These are phyloP conservation scores for Linnemannia hyalina DNA, from an alignment of 192 early-diverging fungal genomes.

Conservation along the genomic window DNA sequence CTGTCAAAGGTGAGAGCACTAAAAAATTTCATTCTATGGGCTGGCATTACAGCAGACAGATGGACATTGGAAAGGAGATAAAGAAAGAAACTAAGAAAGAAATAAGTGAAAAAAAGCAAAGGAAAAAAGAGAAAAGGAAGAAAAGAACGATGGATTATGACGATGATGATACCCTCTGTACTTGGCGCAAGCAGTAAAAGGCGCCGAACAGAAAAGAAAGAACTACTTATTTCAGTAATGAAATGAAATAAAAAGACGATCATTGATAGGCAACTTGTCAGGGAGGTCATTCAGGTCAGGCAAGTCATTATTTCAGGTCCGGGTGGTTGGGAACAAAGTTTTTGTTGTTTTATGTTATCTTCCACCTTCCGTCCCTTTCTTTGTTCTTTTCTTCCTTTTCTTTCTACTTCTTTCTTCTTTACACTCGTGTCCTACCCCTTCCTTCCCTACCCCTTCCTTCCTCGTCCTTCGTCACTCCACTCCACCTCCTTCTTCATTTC, in stretches of 20 bases:
- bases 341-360: background rate
- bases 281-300: background rate
- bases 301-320: background rate
- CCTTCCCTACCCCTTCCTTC: background rate
- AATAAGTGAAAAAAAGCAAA: background rate
- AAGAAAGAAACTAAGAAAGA: background rate
- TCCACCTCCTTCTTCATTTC: background rate
- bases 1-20: background rate
- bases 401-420: background rate
- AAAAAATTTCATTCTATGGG: background rate
- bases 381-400: background rate
- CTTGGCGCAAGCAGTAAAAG: background rate
- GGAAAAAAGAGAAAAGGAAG: background rate
- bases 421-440: slow-evolving; percentile 3
- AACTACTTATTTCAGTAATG: background rate
- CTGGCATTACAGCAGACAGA: background rate
- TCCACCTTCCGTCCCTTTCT: background rate
- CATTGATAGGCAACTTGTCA: too few relatives aligned
- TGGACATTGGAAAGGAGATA: background rate
- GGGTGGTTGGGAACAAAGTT: background rate
- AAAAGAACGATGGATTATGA: background rate
- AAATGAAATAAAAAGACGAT: background rate
- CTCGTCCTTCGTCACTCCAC: background rate
- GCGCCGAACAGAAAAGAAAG: background rate
- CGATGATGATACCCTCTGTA: background rate